Evolutionary conservation across 371 early-diverging fungal genomes (phyloP), one percentile per base, ranked within the genome.

Genomic region (Mucor plumbeus): DNA sequence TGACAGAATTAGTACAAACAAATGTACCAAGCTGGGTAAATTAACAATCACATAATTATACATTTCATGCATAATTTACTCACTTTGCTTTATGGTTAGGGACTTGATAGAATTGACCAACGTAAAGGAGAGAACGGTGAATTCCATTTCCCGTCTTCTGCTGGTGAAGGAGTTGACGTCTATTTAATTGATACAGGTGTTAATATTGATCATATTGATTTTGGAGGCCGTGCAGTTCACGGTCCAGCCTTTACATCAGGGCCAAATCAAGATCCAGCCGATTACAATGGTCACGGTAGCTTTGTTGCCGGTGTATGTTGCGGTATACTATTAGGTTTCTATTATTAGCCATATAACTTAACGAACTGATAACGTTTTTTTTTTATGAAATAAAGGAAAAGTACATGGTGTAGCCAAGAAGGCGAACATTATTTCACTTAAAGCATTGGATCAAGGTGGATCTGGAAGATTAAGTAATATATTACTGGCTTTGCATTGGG

Each of bases 221-320:
- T 93, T 65, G 84, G 77, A 36, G 89, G 87, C 17, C 80, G 90
- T 60, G 93, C 92, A 14, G 54, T 39, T n/a, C 81, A 77, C 74
- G 90, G 83, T 9, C 74, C 66, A 31, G 84, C 73, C 44, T 81
- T 79, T 40, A 62, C 81, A 26, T 63, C 78, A 14, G 73, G 73
- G 4, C 69, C 57, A 34, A 88, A 33, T 35, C 75, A 75, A 43
- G 71, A 74, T 17, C 69, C 86, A 59, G 68, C 47, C 39, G 90
- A 89, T 62, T 63, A 73, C 15, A 79, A 85, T 61, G 89, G 89
- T 3, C 89, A 89, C 64, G 94, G 93, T 26, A 92, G 93, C 39
- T 64, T 64, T 64, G 56, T 55, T 15, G 56, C 64, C 7, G 56
- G 64, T 40, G 56, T 64, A n/a, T 64, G 56, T 17, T 90, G 89